phyloP scores from a whole-genome alignment of 768 basidiomycete genomes.

The Rickenella mellea region DNA sequence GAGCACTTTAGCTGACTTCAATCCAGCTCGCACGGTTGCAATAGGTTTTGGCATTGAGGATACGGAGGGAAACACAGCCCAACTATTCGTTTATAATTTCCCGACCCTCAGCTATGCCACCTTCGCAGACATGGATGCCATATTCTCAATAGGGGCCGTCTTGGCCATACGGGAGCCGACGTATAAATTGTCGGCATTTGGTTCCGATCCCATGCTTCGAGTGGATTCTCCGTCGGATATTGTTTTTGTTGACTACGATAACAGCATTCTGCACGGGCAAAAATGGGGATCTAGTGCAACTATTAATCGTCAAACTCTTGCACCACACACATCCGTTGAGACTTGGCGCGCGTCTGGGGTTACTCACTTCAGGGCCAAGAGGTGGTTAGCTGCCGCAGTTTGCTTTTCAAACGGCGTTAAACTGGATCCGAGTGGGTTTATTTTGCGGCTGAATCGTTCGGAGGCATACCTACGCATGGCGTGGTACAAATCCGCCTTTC shows the following conservation, averaged over 20 bases:
- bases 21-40: too few species aligned
- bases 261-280: background rate
- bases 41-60: too few species aligned
- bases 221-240: conserved; percentile 1
- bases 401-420: background rate
- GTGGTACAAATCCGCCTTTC: background rate
- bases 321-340: background rate
- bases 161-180: background rate
- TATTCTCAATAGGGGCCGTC: background rate
- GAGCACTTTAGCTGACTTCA: too few species aligned
- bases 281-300: background rate
- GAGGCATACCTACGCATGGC: background rate
- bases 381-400: background rate
- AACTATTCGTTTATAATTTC: background rate
- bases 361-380: background rate
- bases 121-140: background rate
- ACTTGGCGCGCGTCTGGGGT: background rate
- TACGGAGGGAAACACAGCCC: background rate
- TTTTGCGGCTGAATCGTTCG: background rate
- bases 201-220: background rate
- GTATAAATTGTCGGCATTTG: background rate
- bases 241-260: background rate
- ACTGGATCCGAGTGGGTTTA: background rate
- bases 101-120: background rate
- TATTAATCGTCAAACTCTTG: background rate